Evolutionary conservation across 108 stramenopile genomes (phyloP), one percentile per base, ranked within the genome.

Genomic region (Cyclotella distinguenda): DNA sequence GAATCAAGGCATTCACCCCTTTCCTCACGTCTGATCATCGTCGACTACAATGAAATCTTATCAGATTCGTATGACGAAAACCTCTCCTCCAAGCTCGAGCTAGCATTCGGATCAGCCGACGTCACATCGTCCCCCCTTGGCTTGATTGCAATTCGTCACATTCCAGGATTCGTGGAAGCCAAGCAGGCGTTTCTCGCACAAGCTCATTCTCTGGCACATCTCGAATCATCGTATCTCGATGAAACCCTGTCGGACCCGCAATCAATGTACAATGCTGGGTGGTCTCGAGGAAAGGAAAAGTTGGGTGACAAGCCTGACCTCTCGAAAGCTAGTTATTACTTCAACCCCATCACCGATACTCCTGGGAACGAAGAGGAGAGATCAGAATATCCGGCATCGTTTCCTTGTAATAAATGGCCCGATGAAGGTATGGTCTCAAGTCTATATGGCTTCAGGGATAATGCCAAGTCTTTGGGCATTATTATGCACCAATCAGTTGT

Each of bases 251-350:
- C 78, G 16, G 91, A 91, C 76, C 74, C 78, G 21, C 68, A 60
- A 28, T 82, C 86, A 42, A 26, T 94, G 33, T 97, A 90, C 73
- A 94, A 97, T 66, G 87, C 94, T 12, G 96, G 96, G 25, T 97
- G 94, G 94, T 81, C 79, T 21, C 87, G 85, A 54, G 96, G 96
- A 10, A 97, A 94, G 64, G 96, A 97, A 70, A 94, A 88, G 60
- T 79, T 97, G 27, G 86, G 84, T 9, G 86, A 90, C 54, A 62
- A 79, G 64, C 96, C 94, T 3, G 96, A 97, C 57, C 72, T 74
- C 40, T 81, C 87, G 63, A 97, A 97, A 72, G 96, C 79, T 11
- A 84, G 83, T 15, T 97, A 89, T 55, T 97, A 92, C 48, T 96
- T 87, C 78, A 89, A 89, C 59, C 95, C 91, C 7, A 19, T 91